phyloP scores from a whole-genome alignment of 2,329 filamentous ascomycete species.

The Periconia sp. region DNA sequence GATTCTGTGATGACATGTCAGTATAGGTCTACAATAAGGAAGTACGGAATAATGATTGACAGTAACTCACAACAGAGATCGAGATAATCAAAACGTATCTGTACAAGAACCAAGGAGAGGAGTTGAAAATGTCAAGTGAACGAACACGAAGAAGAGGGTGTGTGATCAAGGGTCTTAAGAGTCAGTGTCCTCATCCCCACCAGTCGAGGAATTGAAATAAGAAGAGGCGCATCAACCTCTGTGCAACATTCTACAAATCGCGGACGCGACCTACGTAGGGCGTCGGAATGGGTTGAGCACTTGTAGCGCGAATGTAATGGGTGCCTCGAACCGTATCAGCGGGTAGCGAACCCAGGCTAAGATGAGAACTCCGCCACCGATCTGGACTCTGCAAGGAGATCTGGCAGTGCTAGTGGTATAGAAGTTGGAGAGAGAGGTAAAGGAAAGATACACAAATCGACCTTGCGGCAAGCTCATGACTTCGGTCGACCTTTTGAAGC shows the following conservation, averaged over 20 bases:
- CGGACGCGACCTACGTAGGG: conserved; percentile 38
- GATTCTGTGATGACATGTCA: conserved; percentile 2
- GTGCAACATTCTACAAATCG: conserved; percentile 35
- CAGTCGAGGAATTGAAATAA: not conserved
- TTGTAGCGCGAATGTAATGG: conserved; percentile 8
- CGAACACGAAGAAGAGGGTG: conserved; percentile 10
- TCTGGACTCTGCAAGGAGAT: conserved; percentile 9
- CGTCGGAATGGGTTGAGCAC: conserved; percentile 35
- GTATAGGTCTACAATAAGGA: not conserved
- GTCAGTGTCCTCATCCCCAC: conserved; percentile 22
- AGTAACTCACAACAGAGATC: too few species aligned
- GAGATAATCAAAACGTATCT: not conserved
- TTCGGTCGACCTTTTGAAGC: conserved; percentile 10
- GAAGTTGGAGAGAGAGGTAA: conserved; percentile 20
- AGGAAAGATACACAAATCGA: conserved; percentile 12
- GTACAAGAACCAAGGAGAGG: not conserved
- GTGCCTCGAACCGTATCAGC: conserved; percentile 20
- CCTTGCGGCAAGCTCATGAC: conserved; percentile 19
- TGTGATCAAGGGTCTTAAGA: conserved; percentile 30
- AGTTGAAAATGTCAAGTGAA: conserved; percentile 2
- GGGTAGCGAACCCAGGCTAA: conserved; percentile 21
- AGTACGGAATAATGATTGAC: not conserved
- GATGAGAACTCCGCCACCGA: conserved; percentile 16
- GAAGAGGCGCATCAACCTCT: conserved; percentile 23
- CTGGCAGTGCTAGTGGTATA: conserved; percentile 6